Conservation (phyloP, 2,329 filamentous ascomycete species). For the Falciphora oryzae region DNA sequence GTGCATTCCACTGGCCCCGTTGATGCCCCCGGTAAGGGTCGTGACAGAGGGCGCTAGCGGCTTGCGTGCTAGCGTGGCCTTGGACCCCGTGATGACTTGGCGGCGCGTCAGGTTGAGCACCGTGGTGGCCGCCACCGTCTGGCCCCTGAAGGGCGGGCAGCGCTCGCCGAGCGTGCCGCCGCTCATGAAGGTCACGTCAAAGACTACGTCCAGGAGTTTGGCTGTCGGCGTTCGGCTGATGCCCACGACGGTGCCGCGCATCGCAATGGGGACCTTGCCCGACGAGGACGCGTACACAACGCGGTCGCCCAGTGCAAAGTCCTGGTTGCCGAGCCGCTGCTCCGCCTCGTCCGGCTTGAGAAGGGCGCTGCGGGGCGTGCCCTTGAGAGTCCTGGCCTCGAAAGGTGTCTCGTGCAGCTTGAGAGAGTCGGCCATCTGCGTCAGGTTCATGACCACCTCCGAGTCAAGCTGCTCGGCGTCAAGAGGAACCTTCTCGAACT, state of each 20-base stretch:
- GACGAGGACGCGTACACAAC: constrained; percentile 90
- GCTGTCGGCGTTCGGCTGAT: constrained; percentile 82
- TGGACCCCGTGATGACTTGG: constrained; percentile 70
- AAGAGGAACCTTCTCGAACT: constrained; percentile 90
- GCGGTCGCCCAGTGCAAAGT: constrained; percentile 79
- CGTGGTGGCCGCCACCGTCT: constrained; percentile 81
- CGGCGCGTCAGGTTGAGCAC: constrained; percentile 81
- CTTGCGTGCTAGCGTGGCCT: constrained; percentile 49
- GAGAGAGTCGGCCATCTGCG: constrained; percentile 61
- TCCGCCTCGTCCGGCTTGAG: constrained; percentile 96
- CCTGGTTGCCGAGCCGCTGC: constrained; percentile 80
- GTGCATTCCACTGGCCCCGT: constrained; percentile 47
- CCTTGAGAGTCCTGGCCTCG: constrained; percentile 64
- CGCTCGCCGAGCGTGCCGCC: constrained; percentile 86
- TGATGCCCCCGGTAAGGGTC: constrained; percentile 46
- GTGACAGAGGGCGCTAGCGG: constrained; percentile 36
- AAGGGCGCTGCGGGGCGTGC: constrained; percentile 79
- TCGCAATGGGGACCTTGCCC: constrained; percentile 90
- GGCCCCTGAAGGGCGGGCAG: constrained; percentile 88
- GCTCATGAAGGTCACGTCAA: constrained; percentile 94
- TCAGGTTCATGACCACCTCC: constrained; percentile 75
- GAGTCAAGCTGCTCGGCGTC: constrained; percentile 96
- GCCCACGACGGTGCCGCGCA: constrained; percentile 88
- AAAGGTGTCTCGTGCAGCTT: constrained; percentile 45
- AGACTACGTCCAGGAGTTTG: constrained; percentile 82